Evolutionary conservation across 495 filamentous ascomycete species (phyloP).

Genomic region (Xanthoparmelia taractica): DNA sequence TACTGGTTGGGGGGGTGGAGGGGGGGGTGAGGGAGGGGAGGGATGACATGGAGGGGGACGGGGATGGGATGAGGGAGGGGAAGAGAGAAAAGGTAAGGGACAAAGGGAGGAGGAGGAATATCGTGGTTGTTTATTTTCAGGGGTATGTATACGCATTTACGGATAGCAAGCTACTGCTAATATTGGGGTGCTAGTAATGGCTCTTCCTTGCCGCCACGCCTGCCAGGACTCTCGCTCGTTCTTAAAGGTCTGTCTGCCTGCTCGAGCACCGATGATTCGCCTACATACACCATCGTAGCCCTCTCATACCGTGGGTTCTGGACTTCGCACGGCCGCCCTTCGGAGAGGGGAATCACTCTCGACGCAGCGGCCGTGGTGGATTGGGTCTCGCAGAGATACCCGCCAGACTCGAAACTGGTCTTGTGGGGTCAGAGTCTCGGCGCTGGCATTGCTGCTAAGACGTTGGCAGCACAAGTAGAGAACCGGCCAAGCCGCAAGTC

Average conservation of each 20-base stretch:
- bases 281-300: constrained; percentile 41
- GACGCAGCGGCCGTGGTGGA: constrained; percentile 47
- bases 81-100: too few relatives aligned
- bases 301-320: constrained; percentile 73
- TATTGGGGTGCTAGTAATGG: constrained; percentile 11
- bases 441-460: constrained; percentile 44
- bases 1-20: not conserved
- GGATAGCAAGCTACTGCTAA: not conserved
- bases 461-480: constrained; percentile 42
- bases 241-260: constrained; percentile 2
- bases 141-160: constrained; percentile 40
- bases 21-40: not conserved
- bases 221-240: constrained; percentile 47
- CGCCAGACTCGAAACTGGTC: constrained; percentile 40
- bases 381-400: constrained; percentile 40
- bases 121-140: constrained; percentile 23
- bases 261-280: not conserved
- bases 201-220: constrained; percentile 49
- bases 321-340: constrained; percentile 63
- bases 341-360: constrained; percentile 55
- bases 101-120: not conserved
- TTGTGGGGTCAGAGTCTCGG: constrained; percentile 83
- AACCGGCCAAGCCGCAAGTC: not conserved
- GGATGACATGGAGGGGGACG: not conserved
- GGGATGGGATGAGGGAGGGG: too few relatives aligned